Conservation (phyloP, 306 rosid species). For the Sophora flavescens region DNA sequence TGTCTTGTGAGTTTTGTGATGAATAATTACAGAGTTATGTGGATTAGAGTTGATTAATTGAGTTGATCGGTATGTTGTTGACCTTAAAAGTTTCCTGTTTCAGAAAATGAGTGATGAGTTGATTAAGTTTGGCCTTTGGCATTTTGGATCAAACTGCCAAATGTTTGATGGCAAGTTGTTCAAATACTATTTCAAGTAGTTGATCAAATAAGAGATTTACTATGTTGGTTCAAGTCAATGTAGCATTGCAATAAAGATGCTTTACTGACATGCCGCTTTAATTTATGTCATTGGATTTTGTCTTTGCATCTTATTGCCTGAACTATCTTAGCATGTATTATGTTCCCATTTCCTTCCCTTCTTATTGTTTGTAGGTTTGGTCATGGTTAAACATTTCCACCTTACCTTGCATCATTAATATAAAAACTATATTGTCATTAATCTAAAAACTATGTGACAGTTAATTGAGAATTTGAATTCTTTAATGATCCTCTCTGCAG, state of each 20-base stretch:
- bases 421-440: slow-evolving; percentile 28
- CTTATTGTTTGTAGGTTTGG: slow-evolving; percentile 1
- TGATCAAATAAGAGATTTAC: slow-evolving; percentile 8
- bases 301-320: not conserved
- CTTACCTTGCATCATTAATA: slow-evolving; percentile 19
- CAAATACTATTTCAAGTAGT: slow-evolving; percentile 16
- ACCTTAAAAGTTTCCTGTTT: slow-evolving; percentile 36
- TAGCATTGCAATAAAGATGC: slow-evolving; percentile 26
- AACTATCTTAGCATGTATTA: not conserved
- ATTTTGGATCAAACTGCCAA: slow-evolving; percentile 18
- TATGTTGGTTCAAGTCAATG: slow-evolving; percentile 33
- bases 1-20: slow-evolving; percentile 32
- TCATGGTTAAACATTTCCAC: slow-evolving; percentile 5
- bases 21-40: slow-evolving; percentile 33
- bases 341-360: slow-evolving; percentile 7
- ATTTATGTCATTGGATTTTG: slow-evolving; percentile 16
- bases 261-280: slow-evolving; percentile 43
- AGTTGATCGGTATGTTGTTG: not conserved
- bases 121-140: slow-evolving; percentile 26
- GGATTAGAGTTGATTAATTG: not conserved
- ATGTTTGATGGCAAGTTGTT: slow-evolving; percentile 20
- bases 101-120: slow-evolving; percentile 5
- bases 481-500: slow-evolving; percentile 65
- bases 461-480: slow-evolving; percentile 44
- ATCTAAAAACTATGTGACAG: slow-evolving; percentile 23